Base-by-base conservation (phyloP, 2,329 filamentous ascomycete species). In the Colletotrichum sp. region DNA sequence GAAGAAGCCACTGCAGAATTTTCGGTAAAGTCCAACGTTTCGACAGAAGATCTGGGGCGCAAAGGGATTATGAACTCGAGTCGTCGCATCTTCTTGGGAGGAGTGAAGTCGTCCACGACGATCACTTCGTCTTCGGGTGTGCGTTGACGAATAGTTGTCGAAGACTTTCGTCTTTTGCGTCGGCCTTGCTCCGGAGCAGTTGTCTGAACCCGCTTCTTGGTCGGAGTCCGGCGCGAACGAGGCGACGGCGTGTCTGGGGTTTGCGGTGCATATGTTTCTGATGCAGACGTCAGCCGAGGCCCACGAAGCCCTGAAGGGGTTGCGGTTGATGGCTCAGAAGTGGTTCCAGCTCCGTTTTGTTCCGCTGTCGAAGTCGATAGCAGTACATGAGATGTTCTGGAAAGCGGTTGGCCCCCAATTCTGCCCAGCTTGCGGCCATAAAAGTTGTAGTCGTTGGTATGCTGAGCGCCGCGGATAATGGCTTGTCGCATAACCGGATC, bases 381-480 rank as follows among this genome's bases (percentile, higher is more conserved):
- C 15, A 32, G 63, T 21, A 15, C 15, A 30, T 7, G 7, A 16
- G 21, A n/a, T 21, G 8, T n/a, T 7, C 36, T 28, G 36, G 26
- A 52, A 8, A 52, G n/a, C 8, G 15, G 21, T 15, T 58, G 12
- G 28, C 15, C 57, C 8, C 34, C 55, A 21, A 13, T 13, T 21
- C 32, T 60, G 30, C 58, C 61, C 6, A n/a, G n/a, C 21, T 38
- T 55, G 9, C 24, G 36, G n/a, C 64, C 57, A 63, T 67, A 71
- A 28, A 65, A 65, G 43, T 75, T 75, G 63, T 70, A 77, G 30
- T 52, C 63, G 9, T 74, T 65, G 21, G 43, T 61, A 36, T 75
- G 73, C 38, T 75, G 73, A 2, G 73, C 73, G 24, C 63, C 69
- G 28, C 73, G 36, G 12, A 75, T 61, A 26, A 63, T 64, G 9